Conservation (phyloP, 108 stramenopile genomes). For the Pseudonitzschia delicatissima region DNA sequence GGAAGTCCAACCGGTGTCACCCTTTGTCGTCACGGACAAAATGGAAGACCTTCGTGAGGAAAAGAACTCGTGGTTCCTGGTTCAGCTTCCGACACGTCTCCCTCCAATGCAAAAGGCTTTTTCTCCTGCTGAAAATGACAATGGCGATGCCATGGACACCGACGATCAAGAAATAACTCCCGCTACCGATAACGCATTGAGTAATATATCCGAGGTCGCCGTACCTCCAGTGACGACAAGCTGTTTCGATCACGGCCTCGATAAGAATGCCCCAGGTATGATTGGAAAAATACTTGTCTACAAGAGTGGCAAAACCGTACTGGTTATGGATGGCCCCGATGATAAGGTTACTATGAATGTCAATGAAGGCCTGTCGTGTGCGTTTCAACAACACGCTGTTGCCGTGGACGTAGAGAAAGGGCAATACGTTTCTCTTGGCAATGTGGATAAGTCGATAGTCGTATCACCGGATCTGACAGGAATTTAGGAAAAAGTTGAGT, state of each 20-base stretch:
- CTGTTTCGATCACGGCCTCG: conserved; percentile 65
- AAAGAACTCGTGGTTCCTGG: conserved; percentile 51
- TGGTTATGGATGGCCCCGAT: conserved; percentile 59
- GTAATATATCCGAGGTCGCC: conserved; percentile 30
- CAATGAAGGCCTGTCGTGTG: conserved; percentile 76
- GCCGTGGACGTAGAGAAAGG: conserved; percentile 57
- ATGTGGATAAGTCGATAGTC: conserved; percentile 72
- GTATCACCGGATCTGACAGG: conserved; percentile 71
- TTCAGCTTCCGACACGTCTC: conserved; percentile 60
- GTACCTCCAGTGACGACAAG: conserved; percentile 32
- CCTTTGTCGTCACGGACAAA: conserved; percentile 15
- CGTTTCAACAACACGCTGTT: conserved; percentile 82
- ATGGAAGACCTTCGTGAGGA: conserved; percentile 17
- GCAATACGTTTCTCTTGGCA: conserved; percentile 58
- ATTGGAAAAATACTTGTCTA: conserved; percentile 76
- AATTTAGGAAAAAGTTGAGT: too few species aligned
- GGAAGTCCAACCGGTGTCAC: conserved; percentile 5
- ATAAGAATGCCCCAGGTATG: conserved; percentile 49
- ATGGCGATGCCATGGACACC: not conserved
- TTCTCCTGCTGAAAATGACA: not conserved
- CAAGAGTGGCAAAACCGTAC: conserved; percentile 79
- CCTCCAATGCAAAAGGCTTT: conserved; percentile 32
- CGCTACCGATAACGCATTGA: not conserved
- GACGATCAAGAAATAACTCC: not conserved
- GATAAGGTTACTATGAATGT: conserved; percentile 68